Evolutionary conservation across 495 filamentous ascomycete genomes (phyloP).

Genomic region (Cryomyces antarcticus): DNA sequence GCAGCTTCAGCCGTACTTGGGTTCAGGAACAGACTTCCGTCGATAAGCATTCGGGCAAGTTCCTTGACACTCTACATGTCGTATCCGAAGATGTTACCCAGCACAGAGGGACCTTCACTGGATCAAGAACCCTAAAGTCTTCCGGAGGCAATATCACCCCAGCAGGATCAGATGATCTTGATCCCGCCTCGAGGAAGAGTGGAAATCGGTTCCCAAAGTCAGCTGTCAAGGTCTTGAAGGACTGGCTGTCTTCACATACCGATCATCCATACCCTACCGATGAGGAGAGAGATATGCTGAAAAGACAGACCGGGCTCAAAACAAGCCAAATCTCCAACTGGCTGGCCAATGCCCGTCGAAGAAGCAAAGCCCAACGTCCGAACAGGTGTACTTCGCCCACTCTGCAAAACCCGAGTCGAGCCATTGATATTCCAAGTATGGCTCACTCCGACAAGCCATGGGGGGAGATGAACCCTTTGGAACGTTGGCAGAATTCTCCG

Average conservation of each 20-base stretch:
- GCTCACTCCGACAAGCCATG: slow-evolving; percentile 6
- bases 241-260: slow-evolving; percentile 55
- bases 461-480: slow-evolving; percentile 57
- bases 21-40: slow-evolving; percentile 14
- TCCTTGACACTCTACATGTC: slow-evolving; percentile 29
- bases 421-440: slow-evolving; percentile 42
- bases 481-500: slow-evolving; percentile 71
- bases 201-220: slow-evolving; percentile 51
- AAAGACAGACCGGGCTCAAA: slow-evolving; percentile 49
- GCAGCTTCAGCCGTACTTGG: slow-evolving; percentile 33
- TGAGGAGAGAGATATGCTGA: slow-evolving; percentile 55
- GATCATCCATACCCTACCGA: slow-evolving; percentile 68
- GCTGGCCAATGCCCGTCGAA: slow-evolving; percentile 66
- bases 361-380: slow-evolving; percentile 43
- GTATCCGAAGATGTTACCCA: slow-evolving; percentile 27
- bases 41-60: slow-evolving; percentile 24
- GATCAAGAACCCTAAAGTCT: slow-evolving; percentile 13
- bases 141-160: background rate
- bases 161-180: slow-evolving; percentile 9
- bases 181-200: slow-evolving; percentile 20
- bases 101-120: slow-evolving; percentile 21
- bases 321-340: slow-evolving; percentile 65
- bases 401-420: slow-evolving; percentile 15
- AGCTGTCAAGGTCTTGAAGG: slow-evolving; percentile 52
- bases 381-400: slow-evolving; percentile 13